These are phyloP conservation scores for Pterocarpus macrocarpus DNA, from an alignment of 306 rosid genomes.

Conservation along the genomic window DNA sequence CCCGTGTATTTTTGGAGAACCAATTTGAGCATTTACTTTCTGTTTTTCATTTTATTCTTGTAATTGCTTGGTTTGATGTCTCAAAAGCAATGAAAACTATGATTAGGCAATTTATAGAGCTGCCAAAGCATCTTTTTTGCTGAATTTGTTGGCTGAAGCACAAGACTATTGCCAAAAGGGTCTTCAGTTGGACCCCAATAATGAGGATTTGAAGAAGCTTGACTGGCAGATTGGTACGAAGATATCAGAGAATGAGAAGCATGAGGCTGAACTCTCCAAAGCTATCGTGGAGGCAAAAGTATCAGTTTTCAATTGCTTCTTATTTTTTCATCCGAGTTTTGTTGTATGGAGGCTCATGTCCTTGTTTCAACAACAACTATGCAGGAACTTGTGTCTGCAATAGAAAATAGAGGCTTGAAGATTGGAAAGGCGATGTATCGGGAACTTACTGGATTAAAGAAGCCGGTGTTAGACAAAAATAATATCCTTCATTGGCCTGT, in stretches of 20 bases:
- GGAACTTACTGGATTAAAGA: constrained; percentile 80
- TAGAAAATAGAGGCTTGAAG: constrained; percentile 78
- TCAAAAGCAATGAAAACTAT: constrained; percentile 38
- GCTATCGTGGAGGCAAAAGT: constrained; percentile 80
- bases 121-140: constrained; percentile 77
- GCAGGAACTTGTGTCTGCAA: constrained; percentile 74
- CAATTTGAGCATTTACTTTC: neutral
- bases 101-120: constrained; percentile 85
- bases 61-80: constrained; percentile 40
- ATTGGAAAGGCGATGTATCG: constrained; percentile 74
- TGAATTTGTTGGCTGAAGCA: constrained; percentile 79
- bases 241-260: constrained; percentile 70
- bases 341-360: constrained; percentile 36
- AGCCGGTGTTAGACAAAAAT: constrained; percentile 74
- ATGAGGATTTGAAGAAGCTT: constrained; percentile 77
- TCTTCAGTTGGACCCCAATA: constrained; percentile 72
- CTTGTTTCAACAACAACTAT: constrained; percentile 42
- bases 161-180: constrained; percentile 70
- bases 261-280: constrained; percentile 75
- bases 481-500: constrained; percentile 96
- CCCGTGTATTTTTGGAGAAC: neutral
- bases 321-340: constrained; percentile 35
- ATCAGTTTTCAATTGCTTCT: constrained; percentile 25
- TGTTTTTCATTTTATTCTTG: neutral
- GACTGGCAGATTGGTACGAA: constrained; percentile 62